These are phyloP conservation scores for Pseudopithomyces maydicus DNA, from an alignment of 2,329 filamentous ascomycete species.

Conservation along the genomic window DNA sequence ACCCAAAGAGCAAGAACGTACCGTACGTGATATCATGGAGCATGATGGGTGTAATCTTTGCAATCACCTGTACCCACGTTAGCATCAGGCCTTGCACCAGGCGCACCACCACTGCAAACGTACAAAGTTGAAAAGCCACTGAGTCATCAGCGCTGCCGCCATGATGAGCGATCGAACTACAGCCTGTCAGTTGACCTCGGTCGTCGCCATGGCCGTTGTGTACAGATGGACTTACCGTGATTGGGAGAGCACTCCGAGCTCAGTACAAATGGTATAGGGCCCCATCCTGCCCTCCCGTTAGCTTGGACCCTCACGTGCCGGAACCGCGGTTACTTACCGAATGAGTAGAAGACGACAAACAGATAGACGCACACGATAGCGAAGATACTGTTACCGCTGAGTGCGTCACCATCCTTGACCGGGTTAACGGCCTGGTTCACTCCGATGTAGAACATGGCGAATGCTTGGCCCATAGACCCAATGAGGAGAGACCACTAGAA, in stretches of 20 bases:
- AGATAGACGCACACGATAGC: conserved; percentile 59
- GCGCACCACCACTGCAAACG: background rate
- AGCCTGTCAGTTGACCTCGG: conserved; percentile 6
- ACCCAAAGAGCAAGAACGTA: conserved; percentile 50
- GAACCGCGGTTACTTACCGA: conserved; percentile 34
- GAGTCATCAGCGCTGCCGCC: conserved; percentile 52
- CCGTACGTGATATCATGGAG: conserved; percentile 50
- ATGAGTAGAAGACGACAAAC: conserved; percentile 54
- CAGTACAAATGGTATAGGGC: conserved; percentile 53
- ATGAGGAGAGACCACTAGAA: conserved; percentile 48
- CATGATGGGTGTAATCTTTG: conserved; percentile 50
- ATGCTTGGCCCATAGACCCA: conserved; percentile 50
- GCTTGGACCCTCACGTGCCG: conserved; percentile 1
- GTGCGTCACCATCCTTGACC: conserved; percentile 27
- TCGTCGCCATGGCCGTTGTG: background rate
- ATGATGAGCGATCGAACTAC: conserved; percentile 49
- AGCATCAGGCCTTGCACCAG: background rate
- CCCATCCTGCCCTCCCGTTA: conserved; percentile 42
- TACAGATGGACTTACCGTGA: conserved; percentile 27
- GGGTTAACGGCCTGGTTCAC: conserved; percentile 44
- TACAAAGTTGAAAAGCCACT: conserved; percentile 50
- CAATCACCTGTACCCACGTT: conserved; percentile 8
- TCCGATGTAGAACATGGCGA: conserved; percentile 48
- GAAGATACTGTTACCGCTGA: conserved; percentile 48
- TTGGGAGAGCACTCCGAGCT: conserved; percentile 48